Percentiles rank a stretch among this genome's conserved stretches.
phyloP scores from a whole-genome alignment of 1,139 yeast genomes.

The Candida tunisiensis region DNA sequence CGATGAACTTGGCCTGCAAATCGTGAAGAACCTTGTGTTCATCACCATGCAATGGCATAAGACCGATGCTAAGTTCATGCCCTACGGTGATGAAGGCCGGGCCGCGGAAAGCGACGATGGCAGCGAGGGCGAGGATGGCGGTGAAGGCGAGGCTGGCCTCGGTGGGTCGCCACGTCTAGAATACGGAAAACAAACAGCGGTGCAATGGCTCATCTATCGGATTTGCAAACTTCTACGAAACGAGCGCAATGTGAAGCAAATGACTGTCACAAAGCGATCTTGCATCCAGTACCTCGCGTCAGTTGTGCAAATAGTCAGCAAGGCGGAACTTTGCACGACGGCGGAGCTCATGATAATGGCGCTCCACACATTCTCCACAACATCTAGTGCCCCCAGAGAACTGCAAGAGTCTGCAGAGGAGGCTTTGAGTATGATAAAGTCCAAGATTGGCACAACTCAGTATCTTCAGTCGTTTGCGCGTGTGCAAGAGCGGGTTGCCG shows the following conservation, averaged over 20 bases:
- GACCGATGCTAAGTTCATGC: constrained; percentile 8
- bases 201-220: constrained; percentile 47
- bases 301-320: constrained; percentile 11
- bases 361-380: constrained; percentile 35
- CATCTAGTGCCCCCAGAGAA: constrained; percentile 29
- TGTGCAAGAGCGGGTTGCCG: constrained; percentile 42
- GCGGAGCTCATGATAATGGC: constrained; percentile 31
- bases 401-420: constrained; percentile 46
- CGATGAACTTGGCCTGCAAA: constrained; percentile 46
- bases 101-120: constrained; percentile 10
- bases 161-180: constrained; percentile 4
- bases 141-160: constrained; percentile 6
- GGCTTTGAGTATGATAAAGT: constrained; percentile 51
- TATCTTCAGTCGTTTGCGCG: constrained; percentile 48
- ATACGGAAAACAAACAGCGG: constrained; percentile 9
- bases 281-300: constrained; percentile 25
- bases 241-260: constrained; percentile 36
- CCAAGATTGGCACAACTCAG: constrained; percentile 54
- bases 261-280: constrained; percentile 44
- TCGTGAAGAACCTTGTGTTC: constrained; percentile 48
- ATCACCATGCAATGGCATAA: constrained; percentile 50
- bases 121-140: constrained; percentile 10
- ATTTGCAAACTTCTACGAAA: constrained; percentile 49
- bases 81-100: constrained; percentile 18
- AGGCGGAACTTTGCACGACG: constrained; percentile 6